Evolutionary conservation across 345 rosid species (phyloP).

Genomic region (Balakata baccata): DNA sequence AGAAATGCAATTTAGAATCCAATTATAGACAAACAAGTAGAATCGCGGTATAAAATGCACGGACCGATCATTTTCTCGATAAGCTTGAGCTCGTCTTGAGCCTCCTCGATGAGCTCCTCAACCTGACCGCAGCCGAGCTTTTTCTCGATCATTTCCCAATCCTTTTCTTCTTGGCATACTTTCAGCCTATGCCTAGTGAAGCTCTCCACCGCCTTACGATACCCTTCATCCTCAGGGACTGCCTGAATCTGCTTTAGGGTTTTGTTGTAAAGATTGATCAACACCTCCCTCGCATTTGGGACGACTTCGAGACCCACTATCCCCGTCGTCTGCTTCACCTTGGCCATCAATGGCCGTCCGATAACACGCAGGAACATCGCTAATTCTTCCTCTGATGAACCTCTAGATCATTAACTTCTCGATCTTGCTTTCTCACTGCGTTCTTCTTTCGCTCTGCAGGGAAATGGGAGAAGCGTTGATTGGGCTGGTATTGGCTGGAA

Average conservation of each 20-base stretch:
- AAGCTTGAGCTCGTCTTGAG: conserved; percentile 92
- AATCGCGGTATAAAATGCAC: conserved; percentile 10
- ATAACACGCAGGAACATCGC: conserved; percentile 69
- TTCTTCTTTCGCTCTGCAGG: neutral
- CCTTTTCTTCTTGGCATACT: conserved; percentile 74
- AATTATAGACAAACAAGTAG: neutral
- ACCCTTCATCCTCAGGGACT: conserved; percentile 92
- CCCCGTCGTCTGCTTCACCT: conserved; percentile 89
- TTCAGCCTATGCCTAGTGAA: conserved; percentile 77
- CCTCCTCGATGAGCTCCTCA: conserved; percentile 97
- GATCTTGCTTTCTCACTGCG: neutral
- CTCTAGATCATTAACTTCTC: conserved; percentile 6
- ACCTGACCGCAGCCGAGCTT: conserved; percentile 92
- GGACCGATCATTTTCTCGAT: conserved; percentile 86
- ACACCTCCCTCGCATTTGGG: conserved; percentile 81
- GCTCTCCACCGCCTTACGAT: conserved; percentile 89
- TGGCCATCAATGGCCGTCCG: conserved; percentile 90
- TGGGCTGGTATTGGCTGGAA: neutral
- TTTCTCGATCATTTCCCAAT: conserved; percentile 88
- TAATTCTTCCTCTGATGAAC: neutral
- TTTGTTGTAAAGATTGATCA: conserved; percentile 71
- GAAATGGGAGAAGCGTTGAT: neutral
- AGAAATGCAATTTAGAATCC: neutral
- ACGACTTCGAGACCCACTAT: conserved; percentile 93
- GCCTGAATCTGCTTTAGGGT: conserved; percentile 93